Evolutionary conservation across 441 rosid species (phyloP), one percentile per base, ranked within the genome.

Genomic region (Adansonia gregorii): DNA sequence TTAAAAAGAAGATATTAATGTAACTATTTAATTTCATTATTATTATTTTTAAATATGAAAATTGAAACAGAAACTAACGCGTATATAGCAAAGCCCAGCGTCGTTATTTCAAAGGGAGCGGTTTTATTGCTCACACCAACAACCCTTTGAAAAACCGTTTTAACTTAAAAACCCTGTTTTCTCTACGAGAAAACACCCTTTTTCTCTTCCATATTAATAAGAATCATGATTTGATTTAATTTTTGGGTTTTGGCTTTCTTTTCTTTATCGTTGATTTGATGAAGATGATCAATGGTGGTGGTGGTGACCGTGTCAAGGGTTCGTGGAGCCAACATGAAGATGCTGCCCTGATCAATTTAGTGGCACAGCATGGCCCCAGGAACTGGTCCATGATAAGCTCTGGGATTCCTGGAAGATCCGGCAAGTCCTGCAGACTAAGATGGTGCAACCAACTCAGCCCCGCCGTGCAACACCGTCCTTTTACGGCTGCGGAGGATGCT

Each of bases 391-490:
- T 86, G 76, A 88, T 88, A 41, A 88, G 92, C 81, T 52, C 83
- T 1, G 85, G 89, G 14, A 83, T 87, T 39, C 92, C 92, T 0
- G 92, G 92, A 3, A 83, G 92, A 3, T 85, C 91, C 0, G 90
- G 94, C 3, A 89, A 89, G 81, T 91, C 93, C 1, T 91, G 93
- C 81, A 81, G 92, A 8, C 82, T 90, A 3, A 80, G 94, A 7
- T 89, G 92, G 91, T 89, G 92, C 75, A 86, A 89, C 69, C 93
- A 91, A 87, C 94, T 88, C 61, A 81, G 89, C 27, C 94, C 91
- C 3, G 70, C 79, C 35, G 90, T 87, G 46, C 94, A 88, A 77
- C 93, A 89, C 82, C 91, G 86, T 0, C 90, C 93, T 0, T 89
- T 87, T 52, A 85, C 87, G 19, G 87, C 89, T 0, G 79, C 83